Base-by-base conservation (phyloP, 2,329 filamentous ascomycete species). In the Dactylellina sp. region DNA sequence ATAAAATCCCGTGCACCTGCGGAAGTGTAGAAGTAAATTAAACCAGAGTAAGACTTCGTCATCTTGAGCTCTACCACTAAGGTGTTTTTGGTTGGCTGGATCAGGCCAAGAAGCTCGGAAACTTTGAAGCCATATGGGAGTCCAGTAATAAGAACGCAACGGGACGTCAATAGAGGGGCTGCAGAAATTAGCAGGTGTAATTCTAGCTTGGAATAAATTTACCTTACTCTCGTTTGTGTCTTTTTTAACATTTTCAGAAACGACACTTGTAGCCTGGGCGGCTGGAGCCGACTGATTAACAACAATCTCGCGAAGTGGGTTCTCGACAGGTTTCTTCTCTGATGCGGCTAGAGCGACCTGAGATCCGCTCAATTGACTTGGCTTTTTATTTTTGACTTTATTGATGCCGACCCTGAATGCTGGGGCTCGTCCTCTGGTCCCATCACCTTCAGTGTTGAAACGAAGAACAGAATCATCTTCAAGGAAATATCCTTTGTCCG, bases 51-150 rank as follows among this genome's bases (percentile, higher is more conserved):
- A 2, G 28, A 55, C 50, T 57, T 56, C 1, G 57, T 63, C 32
- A 71, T 18, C 16, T 71, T 61, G 18, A 71, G 28, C 46, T 71
- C 65, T n/a, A 63, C 39, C 7, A 71, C 57, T 1, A 40, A 22
- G 2, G 65, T 71, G 40, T 71, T 56, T 39, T 49, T 57, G 1
- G 65, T 71, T 7, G 65, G 65, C 0, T 47, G 24, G 4, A 71
- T 71, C 25, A 71, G 49, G 18, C 46, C 44, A n/a, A 71, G 65
- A 7, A 71, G 16, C 16, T 63, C 32, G 12, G 59, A 42, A 37
- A 62, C 40, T 22, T 25, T 71, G 49, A 71, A 63, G 14, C 57
- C 57, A 28, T 57, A 50, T 6, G 65, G 65, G 7, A 71, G 50
- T 1, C 50, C 65, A 3, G 49, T 32, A 20, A 71, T 50, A 6